Conservation (phyloP, 495 filamentous ascomycete genomes). For the Venustampulla echinocandica region DNA sequence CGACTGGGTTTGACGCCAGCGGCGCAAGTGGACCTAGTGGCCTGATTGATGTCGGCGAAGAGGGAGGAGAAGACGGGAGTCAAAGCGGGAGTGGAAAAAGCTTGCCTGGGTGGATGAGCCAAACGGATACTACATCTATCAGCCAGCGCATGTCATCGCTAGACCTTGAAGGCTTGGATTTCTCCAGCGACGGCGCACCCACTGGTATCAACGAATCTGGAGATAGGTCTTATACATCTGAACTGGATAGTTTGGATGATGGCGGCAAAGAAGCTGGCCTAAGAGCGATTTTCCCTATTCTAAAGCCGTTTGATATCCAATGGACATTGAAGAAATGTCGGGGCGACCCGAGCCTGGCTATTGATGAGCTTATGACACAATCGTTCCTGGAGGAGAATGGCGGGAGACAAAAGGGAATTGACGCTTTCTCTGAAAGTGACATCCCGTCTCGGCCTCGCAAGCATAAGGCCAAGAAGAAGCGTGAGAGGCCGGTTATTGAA, state of each 20-base stretch:
- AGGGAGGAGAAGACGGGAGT: slow-evolving; percentile 16
- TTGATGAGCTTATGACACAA: slow-evolving; percentile 74
- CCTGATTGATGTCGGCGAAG: background rate
- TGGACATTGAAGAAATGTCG: slow-evolving; percentile 55
- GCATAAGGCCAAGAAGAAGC: slow-evolving; percentile 39
- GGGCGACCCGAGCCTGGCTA: slow-evolving; percentile 54
- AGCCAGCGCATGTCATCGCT: slow-evolving; percentile 17
- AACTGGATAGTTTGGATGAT: slow-evolving; percentile 41
- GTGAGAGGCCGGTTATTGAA: slow-evolving; percentile 11
- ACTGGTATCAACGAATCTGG: slow-evolving; percentile 8
- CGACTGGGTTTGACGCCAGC: slow-evolving; percentile 68
- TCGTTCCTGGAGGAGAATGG: slow-evolving; percentile 57
- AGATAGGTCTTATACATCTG: slow-evolving; percentile 5
- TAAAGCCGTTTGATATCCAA: slow-evolving; percentile 53
- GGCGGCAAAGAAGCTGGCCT: slow-evolving; percentile 50
- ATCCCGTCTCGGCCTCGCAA: slow-evolving; percentile 25
- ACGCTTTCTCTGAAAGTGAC: slow-evolving; percentile 57
- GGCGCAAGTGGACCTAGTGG: slow-evolving; percentile 44
- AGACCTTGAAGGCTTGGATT: slow-evolving; percentile 25
- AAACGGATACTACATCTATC: slow-evolving; percentile 14
- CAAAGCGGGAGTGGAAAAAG: slow-evolving; percentile 17
- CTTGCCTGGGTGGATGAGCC: slow-evolving; percentile 11
- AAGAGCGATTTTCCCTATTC: slow-evolving; percentile 57
- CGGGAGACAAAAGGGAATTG: slow-evolving; percentile 60
- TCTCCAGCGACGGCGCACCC: background rate